Base-by-base conservation (phyloP, 306 rosid genomes). In the Mimosa pudica region DNA sequence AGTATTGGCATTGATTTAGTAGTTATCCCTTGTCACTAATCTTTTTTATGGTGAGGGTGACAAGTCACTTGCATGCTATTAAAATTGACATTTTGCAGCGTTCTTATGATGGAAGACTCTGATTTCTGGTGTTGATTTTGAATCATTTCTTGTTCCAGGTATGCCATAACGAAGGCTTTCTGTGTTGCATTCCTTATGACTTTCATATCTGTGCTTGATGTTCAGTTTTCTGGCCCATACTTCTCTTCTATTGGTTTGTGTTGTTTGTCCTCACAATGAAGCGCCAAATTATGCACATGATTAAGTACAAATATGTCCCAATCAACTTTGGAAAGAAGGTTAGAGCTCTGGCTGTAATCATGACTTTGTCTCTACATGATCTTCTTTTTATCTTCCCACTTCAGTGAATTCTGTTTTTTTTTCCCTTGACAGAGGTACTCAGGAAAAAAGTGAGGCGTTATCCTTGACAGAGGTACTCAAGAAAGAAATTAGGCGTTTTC, bases 281-380 rank as follows among this genome's bases (percentile, higher is more conserved):
- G 87, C 93, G 96, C 86, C 93, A 87, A 77, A 89, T 89, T 80
- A 75, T 80, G 88, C 96, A 91, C 84, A 84, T 87, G 96, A 86
- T 91, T 24, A 89, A 89, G 85, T 86, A 89, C 80, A 89, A 82
- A 75, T 91, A 91, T 44, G 18, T 91, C 65, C 93, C 96, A n/a
- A 84, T 89, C 89, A 85, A 76, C 86, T 20, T 84, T 6, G 92
- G 93, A 47, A 91, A 89, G 84, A 87, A 87, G 91, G 94, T 88
- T 52, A 84, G 84, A 73, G 74, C 51, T 77, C 66, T 55, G 75
- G 47, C 20, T 55, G 44, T 9, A 14, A 11, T 35, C 47, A 18
- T 64, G 4, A 58, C 64, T 58, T 20, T 33, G 20, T 58, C 8
- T 20, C 64, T 58, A 2, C 20, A 3, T 58, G 35, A 20, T 8